A percentile compares a stretch with the other conserved stretches of the same genome.
These are phyloP conservation scores for Globisporangium perplexum DNA, from an alignment of 352 stramenopile genomes.

Conservation along the genomic window DNA sequence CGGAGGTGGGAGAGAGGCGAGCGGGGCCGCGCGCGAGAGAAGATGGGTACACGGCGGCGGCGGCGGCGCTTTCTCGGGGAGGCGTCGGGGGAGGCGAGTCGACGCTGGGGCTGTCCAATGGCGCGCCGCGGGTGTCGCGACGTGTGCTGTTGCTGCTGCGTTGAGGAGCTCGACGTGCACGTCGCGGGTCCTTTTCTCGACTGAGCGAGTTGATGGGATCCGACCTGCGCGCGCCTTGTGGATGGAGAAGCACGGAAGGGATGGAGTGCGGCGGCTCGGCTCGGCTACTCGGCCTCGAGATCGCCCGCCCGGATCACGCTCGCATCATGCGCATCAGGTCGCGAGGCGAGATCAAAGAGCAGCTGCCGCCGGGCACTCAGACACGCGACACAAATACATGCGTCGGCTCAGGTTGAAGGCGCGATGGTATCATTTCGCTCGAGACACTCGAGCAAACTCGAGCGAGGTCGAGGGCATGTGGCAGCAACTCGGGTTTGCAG, in stretches of 20 bases:
- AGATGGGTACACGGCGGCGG: conserved; percentile 3
- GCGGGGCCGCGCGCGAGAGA: not conserved
- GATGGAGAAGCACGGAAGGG: not conserved
- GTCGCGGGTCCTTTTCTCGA: not conserved
- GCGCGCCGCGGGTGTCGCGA: not conserved
- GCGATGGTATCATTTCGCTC: no score
- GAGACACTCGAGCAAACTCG: no score
- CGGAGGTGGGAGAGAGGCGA: not conserved
- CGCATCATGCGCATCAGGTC: no score
- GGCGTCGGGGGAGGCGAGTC: not conserved
- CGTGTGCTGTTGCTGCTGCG: not conserved
- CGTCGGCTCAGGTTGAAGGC: no score
- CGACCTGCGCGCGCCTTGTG: not conserved
- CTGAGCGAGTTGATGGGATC: conserved; percentile 1
- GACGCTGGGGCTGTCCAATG: not conserved
- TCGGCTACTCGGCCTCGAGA: no score
- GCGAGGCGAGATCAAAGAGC: no score
- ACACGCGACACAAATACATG: no score
- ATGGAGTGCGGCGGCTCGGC: no score
- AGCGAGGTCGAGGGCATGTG: no score
- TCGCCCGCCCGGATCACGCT: no score
- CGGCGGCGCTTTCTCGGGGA: not conserved
- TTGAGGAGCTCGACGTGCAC: not conserved
- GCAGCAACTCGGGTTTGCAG: no score
- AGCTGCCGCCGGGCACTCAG: no score